Evolutionary conservation across 2,329 filamentous ascomycete genomes (phyloP), one percentile per base, ranked within the genome.

Genomic region (Arthrobotrys pseudoclavata): DNA sequence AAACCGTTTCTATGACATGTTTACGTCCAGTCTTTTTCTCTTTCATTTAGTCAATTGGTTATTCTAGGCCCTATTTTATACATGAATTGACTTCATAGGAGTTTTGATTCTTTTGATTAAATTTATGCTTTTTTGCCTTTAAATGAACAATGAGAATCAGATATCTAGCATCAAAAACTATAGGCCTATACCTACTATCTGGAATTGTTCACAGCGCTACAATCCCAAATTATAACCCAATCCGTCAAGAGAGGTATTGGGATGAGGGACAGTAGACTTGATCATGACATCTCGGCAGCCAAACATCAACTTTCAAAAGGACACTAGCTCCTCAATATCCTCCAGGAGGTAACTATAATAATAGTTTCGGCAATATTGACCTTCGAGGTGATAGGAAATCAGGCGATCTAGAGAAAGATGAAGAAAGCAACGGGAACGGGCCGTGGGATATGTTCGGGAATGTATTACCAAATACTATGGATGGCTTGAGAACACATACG

Each of bases 391-490:
- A 60, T 7, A 60, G 55, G 10, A 42, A 34, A 9, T 5, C 13
- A 26, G 10, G 3, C 5, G 5, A 60, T 60, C 10, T 9, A 9
- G 55, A 60, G 1, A 34, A 60, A 4, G 55, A 60, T 26, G 55
- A 42, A n/a, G 12, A 9, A 24, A 60, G 55, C 6, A 42, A 60
- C n/a, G 55, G 55, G 4, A 42, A 60, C n/a, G 55, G 55, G 4
- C 55, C 55, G 9, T 60, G 31, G 31, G 34, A 42, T 42, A 60
- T 60, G 55, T 42, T 60, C 12, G 31, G 34, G 10, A 60, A 60
- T 10, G 4, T 42, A 4, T 60, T 34, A 42, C 55, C 55, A 9
- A 15, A 9, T 10, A 26, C 34, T 42, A 18, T 40, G 3, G 34
- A 6, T 26, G 34, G 9, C 20, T n/a, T 60, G 34, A 24, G 55